These are phyloP conservation scores for Apiospora sp. DNA, from an alignment of 2,329 filamentous ascomycete species.

Conservation along the genomic window DNA sequence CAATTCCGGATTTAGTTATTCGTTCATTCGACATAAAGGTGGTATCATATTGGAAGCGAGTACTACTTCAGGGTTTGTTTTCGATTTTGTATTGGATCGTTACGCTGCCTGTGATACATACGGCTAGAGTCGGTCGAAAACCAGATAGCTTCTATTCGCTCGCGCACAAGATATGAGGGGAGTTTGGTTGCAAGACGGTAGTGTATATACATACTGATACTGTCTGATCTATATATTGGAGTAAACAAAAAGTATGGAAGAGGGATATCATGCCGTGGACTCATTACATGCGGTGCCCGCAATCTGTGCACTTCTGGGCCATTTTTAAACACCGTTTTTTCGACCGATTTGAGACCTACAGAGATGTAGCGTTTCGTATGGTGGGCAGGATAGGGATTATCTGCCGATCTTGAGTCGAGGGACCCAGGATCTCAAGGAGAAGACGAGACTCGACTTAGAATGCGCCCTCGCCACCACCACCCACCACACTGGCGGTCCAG, in stretches of 20 bases:
- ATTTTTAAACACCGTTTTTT: conserved; percentile 3
- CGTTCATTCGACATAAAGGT: too few species aligned
- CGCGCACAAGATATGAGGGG: neutral
- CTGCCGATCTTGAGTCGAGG: neutral
- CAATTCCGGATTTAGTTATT: too few species aligned
- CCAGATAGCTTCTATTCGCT: neutral
- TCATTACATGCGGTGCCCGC: conserved; percentile 15
- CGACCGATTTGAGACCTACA: neutral
- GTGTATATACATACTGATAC: neutral
- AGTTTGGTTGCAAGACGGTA: neutral
- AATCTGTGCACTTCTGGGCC: conserved; percentile 16
- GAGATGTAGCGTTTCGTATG: neutral
- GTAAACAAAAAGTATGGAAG: conserved; percentile 23
- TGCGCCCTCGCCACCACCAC: conserved; percentile 67
- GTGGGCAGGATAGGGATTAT: too few species aligned
- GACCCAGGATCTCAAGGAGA: too few species aligned
- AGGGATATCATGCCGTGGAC: conserved; percentile 23
- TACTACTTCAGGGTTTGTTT: too few species aligned
- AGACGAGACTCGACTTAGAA: conserved; percentile 49
- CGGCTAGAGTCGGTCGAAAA: neutral
- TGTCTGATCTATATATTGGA: conserved; percentile 1
- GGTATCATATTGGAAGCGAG: too few species aligned
- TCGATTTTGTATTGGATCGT: too few species aligned
- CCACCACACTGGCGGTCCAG: conserved; percentile 73
- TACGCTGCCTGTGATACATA: neutral